Evolutionary conservation across 768 basidiomycete species (phyloP).

Genomic region (Nidularia sp.): DNA sequence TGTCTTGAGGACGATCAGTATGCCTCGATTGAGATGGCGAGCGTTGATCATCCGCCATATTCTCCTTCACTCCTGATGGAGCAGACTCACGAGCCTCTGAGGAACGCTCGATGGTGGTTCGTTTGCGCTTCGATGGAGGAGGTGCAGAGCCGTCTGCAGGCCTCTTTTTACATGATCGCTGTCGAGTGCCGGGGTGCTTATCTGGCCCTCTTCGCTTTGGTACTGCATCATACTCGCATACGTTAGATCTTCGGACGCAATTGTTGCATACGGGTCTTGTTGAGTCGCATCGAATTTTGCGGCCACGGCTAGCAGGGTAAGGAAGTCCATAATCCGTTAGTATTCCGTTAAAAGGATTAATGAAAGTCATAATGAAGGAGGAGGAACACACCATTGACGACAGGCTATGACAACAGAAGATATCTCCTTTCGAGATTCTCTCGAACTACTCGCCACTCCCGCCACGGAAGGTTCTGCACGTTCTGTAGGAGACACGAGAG

Average conservation of each 20-base stretch:
- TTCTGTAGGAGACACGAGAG: slow-evolving; percentile 27
- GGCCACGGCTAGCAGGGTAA: slow-evolving; percentile 58
- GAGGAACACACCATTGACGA: slow-evolving; percentile 67
- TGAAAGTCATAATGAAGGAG: slow-evolving; percentile 24
- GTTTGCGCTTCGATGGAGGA: slow-evolving; percentile 53
- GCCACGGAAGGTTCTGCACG: slow-evolving; percentile 28
- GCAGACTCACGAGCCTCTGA: slow-evolving; percentile 27
- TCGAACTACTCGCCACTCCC: slow-evolving; percentile 22
- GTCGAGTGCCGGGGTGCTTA: slow-evolving; percentile 80
- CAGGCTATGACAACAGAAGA: slow-evolving; percentile 79
- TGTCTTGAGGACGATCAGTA: slow-evolving; percentile 14
- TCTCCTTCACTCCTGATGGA: slow-evolving; percentile 32
- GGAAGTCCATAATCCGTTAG: slow-evolving; percentile 23
- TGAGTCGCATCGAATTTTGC: slow-evolving; percentile 87
- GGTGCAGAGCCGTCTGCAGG: slow-evolving; percentile 48
- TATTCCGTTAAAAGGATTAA: slow-evolving; percentile 35
- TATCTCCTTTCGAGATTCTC: slow-evolving; percentile 49
- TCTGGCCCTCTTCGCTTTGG: slow-evolving; percentile 84
- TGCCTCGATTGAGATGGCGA: slow-evolving; percentile 16
- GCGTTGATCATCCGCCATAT: slow-evolving; percentile 23
- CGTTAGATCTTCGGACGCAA: slow-evolving; percentile 72
- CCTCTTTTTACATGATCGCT: slow-evolving; percentile 78
- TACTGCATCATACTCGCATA: slow-evolving; percentile 74
- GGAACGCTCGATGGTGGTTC: slow-evolving; percentile 23
- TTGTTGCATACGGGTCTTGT: slow-evolving; percentile 79